These are phyloP conservation scores for Eucalyptus pauciflora DNA, from an alignment of 345 rosid genomes.

Conservation along the genomic window DNA sequence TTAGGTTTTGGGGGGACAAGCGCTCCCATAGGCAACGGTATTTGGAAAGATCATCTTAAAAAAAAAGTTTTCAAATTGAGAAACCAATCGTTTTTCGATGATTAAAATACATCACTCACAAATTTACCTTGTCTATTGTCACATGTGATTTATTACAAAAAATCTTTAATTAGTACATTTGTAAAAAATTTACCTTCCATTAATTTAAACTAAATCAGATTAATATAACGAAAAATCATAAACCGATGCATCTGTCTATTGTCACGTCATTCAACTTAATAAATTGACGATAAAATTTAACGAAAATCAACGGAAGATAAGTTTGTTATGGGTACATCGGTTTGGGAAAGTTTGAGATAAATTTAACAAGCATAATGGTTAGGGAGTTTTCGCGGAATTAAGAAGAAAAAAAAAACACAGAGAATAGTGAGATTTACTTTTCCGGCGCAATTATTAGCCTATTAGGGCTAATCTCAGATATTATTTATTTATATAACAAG, in stretches of 20 bases:
- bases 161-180: accelerated
- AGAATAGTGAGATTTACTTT: not conserved
- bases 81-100: accelerated
- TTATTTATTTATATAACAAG: not conserved
- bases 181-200: accelerated
- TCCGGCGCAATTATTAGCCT: not conserved
- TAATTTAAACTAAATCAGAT: too few relatives aligned
- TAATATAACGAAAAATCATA: too few relatives aligned
- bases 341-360: too few relatives aligned
- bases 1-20: not conserved
- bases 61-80: not conserved
- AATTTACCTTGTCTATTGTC: too few relatives aligned
- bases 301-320: accelerated
- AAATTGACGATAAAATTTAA: too few relatives aligned
- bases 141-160: too few relatives aligned
- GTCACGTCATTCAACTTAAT: not conserved
- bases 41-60: not conserved
- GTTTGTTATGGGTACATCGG: accelerated
- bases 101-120: not conserved
- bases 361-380: accelerated
- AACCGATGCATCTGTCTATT: accelerated
- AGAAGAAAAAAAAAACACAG: too few relatives aligned
- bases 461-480: not conserved
- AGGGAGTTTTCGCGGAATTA: too few relatives aligned
- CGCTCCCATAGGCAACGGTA: not conserved